Evolutionary conservation across 2,329 filamentous ascomycete species (phyloP), one percentile per base, ranked within the genome.

Genomic region (Rosellinia necatrix): DNA sequence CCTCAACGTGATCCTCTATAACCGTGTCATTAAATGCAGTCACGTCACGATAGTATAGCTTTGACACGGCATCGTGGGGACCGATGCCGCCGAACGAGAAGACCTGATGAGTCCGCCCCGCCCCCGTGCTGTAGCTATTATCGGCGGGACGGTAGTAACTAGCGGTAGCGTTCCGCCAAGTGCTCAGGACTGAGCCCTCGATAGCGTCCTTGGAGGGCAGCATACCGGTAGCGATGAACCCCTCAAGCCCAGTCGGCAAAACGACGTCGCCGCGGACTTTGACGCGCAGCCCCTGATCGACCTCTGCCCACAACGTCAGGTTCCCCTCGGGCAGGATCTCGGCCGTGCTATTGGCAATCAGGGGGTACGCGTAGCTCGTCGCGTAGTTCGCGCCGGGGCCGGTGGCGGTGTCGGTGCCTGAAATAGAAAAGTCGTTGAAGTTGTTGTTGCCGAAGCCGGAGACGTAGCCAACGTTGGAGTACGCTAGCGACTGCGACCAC

Each of bases 191-290:
- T 7, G 69, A 68, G 27, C 62, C 71, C 49, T 41, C 42, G 27
- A 34, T 12, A 4, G 15, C 15, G 22, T 3, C 9, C 27, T 6
- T 15, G 49, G 58, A 68, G 30, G 67, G 42, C 58, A 74, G 34
- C 19, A 71, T 24, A 46, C 66, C 53, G 52, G 73, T 42, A 3
- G 70, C 54, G 21, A 72, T 63, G 61, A 87, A 87, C 0, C 79
- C 81, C 60, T 88, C 82, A 2, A 88, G 71, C 1, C 84, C 84
- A 0, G 79, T 83, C 0, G 86, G 82, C 47, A 89, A 79, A 6
- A 78, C 74, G 4, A 73, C 65, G 4, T 66, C 62, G 8, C 79
- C 79, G 1, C 62, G 53, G 1, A 78, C 66, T 15, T 71, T 67
- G 27, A 76, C 58, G 5, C 70, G 53, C 35, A 78, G 65, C 1